A percentile compares a stretch with the other conserved stretches of the same genome.
phyloP scores from a whole-genome alignment of 1,139 yeast genomes.

The Saccharomyces hybrid region DNA sequence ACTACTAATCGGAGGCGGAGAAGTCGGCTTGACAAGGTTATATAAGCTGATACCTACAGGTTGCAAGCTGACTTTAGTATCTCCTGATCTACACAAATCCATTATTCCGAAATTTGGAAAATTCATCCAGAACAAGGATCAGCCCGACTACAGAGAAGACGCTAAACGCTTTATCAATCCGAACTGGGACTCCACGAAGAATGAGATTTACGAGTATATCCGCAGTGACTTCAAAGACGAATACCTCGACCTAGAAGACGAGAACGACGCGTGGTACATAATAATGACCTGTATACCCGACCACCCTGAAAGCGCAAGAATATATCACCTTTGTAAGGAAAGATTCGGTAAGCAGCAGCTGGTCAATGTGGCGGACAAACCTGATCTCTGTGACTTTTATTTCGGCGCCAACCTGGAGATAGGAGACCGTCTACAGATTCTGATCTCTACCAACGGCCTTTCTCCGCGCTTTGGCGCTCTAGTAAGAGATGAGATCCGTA shows the following conservation, averaged over 20 bases:
- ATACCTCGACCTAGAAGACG: constrained; percentile 13
- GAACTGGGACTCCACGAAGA: constrained; percentile 5
- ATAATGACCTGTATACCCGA: constrained; percentile 29
- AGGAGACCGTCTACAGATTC: constrained; percentile 18
- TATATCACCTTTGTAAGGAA: constrained; percentile 21
- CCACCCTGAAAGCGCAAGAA: constrained; percentile 16
- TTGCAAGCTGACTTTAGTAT: constrained; percentile 26
- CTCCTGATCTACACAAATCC: constrained; percentile 21
- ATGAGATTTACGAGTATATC: constrained; percentile 15
- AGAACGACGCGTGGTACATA: constrained; percentile 20
- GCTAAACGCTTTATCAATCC: constrained; percentile 1
- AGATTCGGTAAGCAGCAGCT: constrained; percentile 25
- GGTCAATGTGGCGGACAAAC: constrained; percentile 32
- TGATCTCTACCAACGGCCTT: constrained; percentile 30
- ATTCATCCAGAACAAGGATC: constrained; percentile 5
- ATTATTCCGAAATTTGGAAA: constrained; percentile 10
- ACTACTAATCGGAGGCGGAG: constrained; percentile 30
- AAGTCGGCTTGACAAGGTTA: constrained; percentile 28
- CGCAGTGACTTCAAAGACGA: constrained; percentile 12
- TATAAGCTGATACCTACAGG: constrained; percentile 29
- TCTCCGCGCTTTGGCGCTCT: constrained; percentile 30
- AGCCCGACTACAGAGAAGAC: constrained; percentile 5
- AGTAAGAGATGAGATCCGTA: constrained; percentile 23
- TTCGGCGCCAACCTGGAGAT: constrained; percentile 29
- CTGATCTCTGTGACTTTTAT: constrained; percentile 31